Percentiles rank a stretch among this genome's conserved stretches.
phyloP scores from a whole-genome alignment of 306 rosid genomes.

The Carpinus viminea region DNA sequence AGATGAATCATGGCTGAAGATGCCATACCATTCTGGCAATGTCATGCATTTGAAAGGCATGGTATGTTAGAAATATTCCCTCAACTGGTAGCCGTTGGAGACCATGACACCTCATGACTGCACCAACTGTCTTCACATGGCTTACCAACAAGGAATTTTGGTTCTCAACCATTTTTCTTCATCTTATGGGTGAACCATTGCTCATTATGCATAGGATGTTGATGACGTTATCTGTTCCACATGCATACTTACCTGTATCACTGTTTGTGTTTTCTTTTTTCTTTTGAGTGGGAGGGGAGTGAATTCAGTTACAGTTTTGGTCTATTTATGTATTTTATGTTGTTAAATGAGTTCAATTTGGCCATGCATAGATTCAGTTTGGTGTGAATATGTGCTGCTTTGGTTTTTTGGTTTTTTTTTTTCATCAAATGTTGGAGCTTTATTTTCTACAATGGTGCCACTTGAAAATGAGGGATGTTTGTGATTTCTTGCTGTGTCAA shows the following conservation, averaged over 20 bases:
- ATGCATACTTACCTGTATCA: not conserved
- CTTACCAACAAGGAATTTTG: not conserved
- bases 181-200: not conserved
- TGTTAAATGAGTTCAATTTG: not conserved
- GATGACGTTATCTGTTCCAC: not conserved
- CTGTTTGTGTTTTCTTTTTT: not conserved
- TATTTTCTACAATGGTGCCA: not conserved
- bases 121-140: not conserved
- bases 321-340: not conserved
- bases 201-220: not conserved
- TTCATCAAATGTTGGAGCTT: not conserved
- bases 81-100: not conserved
- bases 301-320: not conserved
- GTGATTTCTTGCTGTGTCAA: not conserved
- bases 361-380: not conserved
- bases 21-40: not conserved
- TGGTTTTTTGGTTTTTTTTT: not conserved
- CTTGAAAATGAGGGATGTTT: not conserved
- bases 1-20: constrained; percentile 2
- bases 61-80: not conserved
- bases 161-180: not conserved
- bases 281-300: not conserved
- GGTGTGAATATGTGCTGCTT: not conserved
- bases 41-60: not conserved
- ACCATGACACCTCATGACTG: not conserved